These are phyloP conservation scores for Eimeria acervulina DNA, from an alignment of 169 alveolate species.

Conservation along the genomic window DNA sequence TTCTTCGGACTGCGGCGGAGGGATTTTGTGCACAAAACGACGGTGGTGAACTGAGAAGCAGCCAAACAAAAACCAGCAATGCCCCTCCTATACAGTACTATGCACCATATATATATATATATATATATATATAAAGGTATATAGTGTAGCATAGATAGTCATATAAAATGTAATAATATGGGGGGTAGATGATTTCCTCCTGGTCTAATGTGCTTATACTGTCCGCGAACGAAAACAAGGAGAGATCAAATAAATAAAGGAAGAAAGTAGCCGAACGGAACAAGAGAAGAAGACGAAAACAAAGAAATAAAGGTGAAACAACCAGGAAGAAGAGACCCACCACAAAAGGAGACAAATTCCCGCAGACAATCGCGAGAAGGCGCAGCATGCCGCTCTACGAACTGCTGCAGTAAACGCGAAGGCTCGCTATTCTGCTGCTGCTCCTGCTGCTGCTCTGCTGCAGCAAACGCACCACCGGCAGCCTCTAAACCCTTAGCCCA, in stretches of 20 bases:
- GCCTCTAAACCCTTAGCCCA: neutral
- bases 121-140: neutral
- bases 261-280: no score
- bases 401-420: conserved; percentile 55
- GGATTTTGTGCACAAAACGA: conserved; percentile 40
- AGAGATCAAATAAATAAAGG: no score
- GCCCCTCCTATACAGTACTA: neutral
- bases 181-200: no score
- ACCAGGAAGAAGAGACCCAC: neutral
- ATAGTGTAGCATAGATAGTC: neutral
- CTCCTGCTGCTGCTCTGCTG: neutral
- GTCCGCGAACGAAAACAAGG: no score
- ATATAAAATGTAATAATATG: neutral
- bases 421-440: conserved; percentile 1
- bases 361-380: conserved; percentile 24
- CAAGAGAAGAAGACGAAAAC: no score
- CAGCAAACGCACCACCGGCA: conserved; percentile 8
- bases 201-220: no score
- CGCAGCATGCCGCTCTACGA: neutral
- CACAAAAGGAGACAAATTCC: conserved; percentile 44
- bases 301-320: neutral
- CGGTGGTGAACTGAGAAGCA: conserved; percentile 4
- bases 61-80: neutral
- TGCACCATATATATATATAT: neutral
- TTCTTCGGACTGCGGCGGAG: neutral